Conservation (phyloP, 768 basidiomycete species). For the Kondoa subrosea region DNA sequence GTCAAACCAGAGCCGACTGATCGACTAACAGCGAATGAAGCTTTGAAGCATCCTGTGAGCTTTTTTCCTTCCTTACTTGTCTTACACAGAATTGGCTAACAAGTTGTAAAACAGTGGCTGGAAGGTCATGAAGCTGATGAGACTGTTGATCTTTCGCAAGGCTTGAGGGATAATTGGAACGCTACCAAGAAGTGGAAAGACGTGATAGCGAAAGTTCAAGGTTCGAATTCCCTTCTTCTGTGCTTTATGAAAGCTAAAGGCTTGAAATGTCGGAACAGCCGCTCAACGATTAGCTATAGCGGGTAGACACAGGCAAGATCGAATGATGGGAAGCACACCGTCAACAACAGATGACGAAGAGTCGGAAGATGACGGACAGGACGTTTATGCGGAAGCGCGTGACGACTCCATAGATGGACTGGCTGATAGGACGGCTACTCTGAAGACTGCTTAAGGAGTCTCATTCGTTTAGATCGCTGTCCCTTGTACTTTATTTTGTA, state of each 20-base stretch:
- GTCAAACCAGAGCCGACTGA: slow-evolving; percentile 52
- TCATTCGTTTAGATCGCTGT: too few species aligned
- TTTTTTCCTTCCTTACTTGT: neutral
- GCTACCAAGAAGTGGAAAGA: neutral
- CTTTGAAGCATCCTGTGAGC: slow-evolving; percentile 39
- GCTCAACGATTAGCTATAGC: neutral
- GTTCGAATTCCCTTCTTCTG: too few species aligned
- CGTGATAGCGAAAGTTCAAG: neutral
- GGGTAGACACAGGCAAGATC: neutral
- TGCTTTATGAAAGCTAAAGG: too few species aligned
- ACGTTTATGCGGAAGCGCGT: too few species aligned
- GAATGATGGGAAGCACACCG: too few species aligned
- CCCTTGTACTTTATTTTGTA: too few species aligned
- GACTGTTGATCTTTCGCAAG: slow-evolving; percentile 13
- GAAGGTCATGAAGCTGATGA: slow-evolving; percentile 1
- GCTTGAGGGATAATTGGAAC: slow-evolving; percentile 19
- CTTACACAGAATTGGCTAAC: neutral
- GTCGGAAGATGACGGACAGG: neutral
- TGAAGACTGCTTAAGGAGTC: too few species aligned
- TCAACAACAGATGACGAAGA: neutral
- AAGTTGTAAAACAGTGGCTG: slow-evolving; percentile 14
- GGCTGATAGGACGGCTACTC: too few species aligned
- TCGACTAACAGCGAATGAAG: slow-evolving; percentile 58
- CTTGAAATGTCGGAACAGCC: too few species aligned
- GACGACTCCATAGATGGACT: too few species aligned